A percentile compares a stretch with the other conserved stretches of the same genome.
phyloP scores from a whole-genome alignment of 192 early-diverging fungal species.

The Pilaira anomala region DNA sequence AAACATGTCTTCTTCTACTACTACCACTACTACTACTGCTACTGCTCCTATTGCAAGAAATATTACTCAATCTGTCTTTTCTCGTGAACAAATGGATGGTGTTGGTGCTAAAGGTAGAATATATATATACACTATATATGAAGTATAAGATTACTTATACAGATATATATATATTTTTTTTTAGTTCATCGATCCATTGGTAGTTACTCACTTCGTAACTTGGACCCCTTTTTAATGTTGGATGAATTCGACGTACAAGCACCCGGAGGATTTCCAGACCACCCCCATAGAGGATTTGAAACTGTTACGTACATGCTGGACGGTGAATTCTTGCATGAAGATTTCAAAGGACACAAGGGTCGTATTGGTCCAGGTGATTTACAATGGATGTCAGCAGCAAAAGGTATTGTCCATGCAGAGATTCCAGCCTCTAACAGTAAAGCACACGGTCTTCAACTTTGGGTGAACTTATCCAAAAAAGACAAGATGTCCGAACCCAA shows the following conservation, averaged over 20 bases:
- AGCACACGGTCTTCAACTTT: slow-evolving; percentile 64
- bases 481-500: slow-evolving; percentile 68
- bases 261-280: slow-evolving; percentile 56
- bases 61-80: slow-evolving; percentile 42
- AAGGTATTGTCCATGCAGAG: slow-evolving; percentile 67
- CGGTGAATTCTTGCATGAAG: slow-evolving; percentile 71
- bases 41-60: slow-evolving; percentile 31
- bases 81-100: slow-evolving; percentile 66
- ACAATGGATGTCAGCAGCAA: slow-evolving; percentile 66
- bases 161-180: background rate
- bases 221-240: slow-evolving; percentile 91
- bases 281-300: slow-evolving; percentile 81
- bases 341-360: slow-evolving; percentile 73
- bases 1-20: no score
- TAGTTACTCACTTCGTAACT: slow-evolving; percentile 56
- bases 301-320: slow-evolving; percentile 72
- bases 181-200: slow-evolving; percentile 76
- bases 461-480: slow-evolving; percentile 73
- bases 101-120: slow-evolving; percentile 59
- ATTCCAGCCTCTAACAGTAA: slow-evolving; percentile 48
- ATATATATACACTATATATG: no score
- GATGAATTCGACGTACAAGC: slow-evolving; percentile 56
- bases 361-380: slow-evolving; percentile 59
- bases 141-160: background rate
- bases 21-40: no score